These are phyloP conservation scores for Blastobotrys buckinghamii DNA, from an alignment of 1,139 yeast genomes.

Conservation along the genomic window DNA sequence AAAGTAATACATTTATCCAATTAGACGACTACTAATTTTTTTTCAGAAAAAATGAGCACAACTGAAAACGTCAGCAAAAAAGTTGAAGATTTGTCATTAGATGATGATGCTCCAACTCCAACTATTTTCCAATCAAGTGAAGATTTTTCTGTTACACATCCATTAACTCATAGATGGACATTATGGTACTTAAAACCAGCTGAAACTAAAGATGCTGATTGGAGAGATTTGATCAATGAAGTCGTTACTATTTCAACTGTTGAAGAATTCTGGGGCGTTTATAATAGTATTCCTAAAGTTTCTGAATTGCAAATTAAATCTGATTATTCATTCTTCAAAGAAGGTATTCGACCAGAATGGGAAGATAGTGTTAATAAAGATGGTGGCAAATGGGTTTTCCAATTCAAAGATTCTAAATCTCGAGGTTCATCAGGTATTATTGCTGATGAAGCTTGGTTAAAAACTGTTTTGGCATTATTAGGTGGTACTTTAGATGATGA, in stretches of 20 bases:
- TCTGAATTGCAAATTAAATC: conserved; percentile 86
- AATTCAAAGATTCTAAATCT: conserved; percentile 49
- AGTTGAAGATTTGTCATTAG: conserved; percentile 21
- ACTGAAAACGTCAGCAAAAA: conserved; percentile 19
- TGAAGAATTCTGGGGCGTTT: conserved; percentile 98
- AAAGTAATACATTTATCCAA: background rate
- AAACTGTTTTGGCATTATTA: conserved; percentile 82
- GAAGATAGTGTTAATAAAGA: conserved; percentile 81
- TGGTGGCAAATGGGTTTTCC: conserved; percentile 95
- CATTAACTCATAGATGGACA: conserved; percentile 90
- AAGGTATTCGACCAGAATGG: conserved; percentile 98
- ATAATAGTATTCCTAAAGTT: conserved; percentile 90
- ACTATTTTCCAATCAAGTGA: conserved; percentile 65
- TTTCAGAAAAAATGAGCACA: background rate
- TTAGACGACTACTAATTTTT: too few relatives aligned
- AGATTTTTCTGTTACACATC: conserved; percentile 80
- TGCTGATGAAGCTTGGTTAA: conserved; percentile 81
- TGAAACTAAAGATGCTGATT: conserved; percentile 59
- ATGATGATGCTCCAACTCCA: conserved; percentile 17
- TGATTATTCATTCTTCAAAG: conserved; percentile 93
- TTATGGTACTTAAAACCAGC: conserved; percentile 94
- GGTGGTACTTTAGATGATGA: conserved; percentile 95
- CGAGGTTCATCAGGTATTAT: conserved; percentile 5
- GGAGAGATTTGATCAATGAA: conserved; percentile 92
- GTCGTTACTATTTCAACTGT: conserved; percentile 88